phyloP scores from a whole-genome alignment of 805 yeast species.

The Middelhovenomyces tepae region DNA sequence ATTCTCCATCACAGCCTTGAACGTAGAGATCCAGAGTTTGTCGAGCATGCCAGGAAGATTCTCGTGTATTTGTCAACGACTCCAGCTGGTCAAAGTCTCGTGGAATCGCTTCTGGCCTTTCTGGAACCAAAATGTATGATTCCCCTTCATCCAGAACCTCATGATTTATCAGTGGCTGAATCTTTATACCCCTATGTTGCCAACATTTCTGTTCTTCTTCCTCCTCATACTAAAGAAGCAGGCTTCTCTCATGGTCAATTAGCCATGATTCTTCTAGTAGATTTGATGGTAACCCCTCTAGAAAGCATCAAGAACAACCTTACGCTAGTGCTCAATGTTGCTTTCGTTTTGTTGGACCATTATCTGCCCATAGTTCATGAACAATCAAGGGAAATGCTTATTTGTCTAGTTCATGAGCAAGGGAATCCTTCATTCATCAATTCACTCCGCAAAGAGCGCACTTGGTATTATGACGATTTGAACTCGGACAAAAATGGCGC shows the following conservation, averaged over 20 bases:
- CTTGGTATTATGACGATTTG: constrained; percentile 83
- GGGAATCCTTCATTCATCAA: constrained; percentile 50
- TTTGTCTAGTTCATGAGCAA: constrained; percentile 60
- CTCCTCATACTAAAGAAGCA: constrained; percentile 49
- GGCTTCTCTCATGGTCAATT: constrained; percentile 82
- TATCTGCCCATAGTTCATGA: constrained; percentile 76
- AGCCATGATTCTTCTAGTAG: constrained; percentile 77
- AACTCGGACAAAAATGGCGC: constrained; percentile 70
- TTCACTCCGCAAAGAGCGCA: constrained; percentile 41
- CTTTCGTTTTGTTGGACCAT: constrained; percentile 79
- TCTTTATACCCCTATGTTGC: constrained; percentile 66
- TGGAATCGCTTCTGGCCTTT: constrained; percentile 55
- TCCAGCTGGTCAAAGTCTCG: constrained; percentile 44
- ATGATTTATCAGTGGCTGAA: constrained; percentile 28
- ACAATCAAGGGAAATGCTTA: constrained; percentile 68
- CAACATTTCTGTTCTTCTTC: constrained; percentile 48
- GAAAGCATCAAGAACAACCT: constrained; percentile 52
- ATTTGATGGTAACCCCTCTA: constrained; percentile 53
- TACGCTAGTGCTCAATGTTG: constrained; percentile 69
- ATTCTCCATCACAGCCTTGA: constrained; percentile 59
- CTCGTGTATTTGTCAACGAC: constrained; percentile 53
- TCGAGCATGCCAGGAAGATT: constrained; percentile 72
- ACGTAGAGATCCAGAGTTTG: constrained; percentile 62
- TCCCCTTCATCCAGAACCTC: constrained; percentile 46
- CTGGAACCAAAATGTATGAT: constrained; percentile 83